Base-by-base conservation (phyloP, 768 basidiomycete species). In the Gloeopeniophorella convolvens region DNA sequence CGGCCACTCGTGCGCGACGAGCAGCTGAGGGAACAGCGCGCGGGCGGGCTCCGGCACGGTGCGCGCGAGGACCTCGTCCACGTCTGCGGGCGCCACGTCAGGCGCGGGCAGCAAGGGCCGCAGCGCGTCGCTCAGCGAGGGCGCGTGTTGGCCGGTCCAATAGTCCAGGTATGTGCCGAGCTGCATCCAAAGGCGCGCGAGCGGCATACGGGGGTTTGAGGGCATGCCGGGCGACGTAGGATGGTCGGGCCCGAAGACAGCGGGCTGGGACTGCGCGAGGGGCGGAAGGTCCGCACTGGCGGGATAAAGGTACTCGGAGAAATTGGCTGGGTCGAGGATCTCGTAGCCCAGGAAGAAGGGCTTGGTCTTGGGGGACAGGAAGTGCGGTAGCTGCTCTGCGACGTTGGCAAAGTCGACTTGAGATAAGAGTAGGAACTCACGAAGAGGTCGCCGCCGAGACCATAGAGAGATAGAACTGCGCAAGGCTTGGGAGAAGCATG, bases 371-470 rank as follows among this genome's bases (percentile, higher is more conserved):
- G 68, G 72, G 1, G 56, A 50, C 11, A 82, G 65, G 57, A 76
- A 78, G 50, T 79, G 77, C 4, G 72, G 65, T 0, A 66, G 74
- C 82, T 83, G 51, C n/a, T 3, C 21, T 20, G 13, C 18, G 26
- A 31, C 21, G 42, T 0, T 7, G 15, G 40, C 13, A 4, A 8
- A 30, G n/a, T 5, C 4, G 10, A 18, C 31, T 9, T 33, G 13
- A 24, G 32, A 16, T 16, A 42, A 27, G 24, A 5, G n/a, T 7
- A 27, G 32, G 27, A n/a, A 60, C 67, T 40, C 41, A 70, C 70
- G 41, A 83, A 59, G 49, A 79, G 71, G 48, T 83, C 64, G 0
- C 82, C 83, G n/a, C 81, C 81, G 71, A 79, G 73, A 0, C 76
- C 81, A 62, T 83, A 85, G 57, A 85, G 54, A 1, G 76, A 78